A percentile compares a stretch with the other conserved stretches of the same genome.
phyloP scores from a whole-genome alignment of 345 rosid species.

The Rubroshorea leprosula region DNA sequence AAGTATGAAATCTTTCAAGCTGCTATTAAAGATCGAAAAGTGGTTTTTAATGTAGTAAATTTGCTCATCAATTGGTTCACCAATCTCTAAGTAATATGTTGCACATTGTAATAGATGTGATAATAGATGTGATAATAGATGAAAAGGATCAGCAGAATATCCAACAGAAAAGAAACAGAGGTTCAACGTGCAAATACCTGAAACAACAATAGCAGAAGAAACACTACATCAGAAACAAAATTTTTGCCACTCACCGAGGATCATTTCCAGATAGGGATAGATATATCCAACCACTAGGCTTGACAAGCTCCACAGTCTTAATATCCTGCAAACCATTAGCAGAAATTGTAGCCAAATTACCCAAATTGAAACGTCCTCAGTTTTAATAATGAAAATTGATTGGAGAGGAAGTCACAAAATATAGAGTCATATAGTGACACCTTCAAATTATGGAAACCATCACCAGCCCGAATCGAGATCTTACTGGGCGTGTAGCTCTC shows the following conservation, averaged over 20 bases:
- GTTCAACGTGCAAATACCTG: background rate
- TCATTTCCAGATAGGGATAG: slow-evolving; percentile 81
- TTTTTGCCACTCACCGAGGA: slow-evolving; percentile 49
- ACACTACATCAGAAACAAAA: background rate
- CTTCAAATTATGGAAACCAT: slow-evolving; percentile 94
- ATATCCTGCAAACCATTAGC: slow-evolving; percentile 52
- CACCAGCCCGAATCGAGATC: slow-evolving; percentile 81
- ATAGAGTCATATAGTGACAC: slow-evolving; percentile 32
- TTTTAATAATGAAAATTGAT: background rate
- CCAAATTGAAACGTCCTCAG: background rate
- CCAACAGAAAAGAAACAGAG: slow-evolving; percentile 4
- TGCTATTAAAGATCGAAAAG: no score
- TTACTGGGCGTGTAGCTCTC: slow-evolving; percentile 93
- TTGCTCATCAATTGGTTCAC: no score
- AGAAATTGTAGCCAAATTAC: background rate
- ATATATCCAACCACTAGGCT: slow-evolving; percentile 84
- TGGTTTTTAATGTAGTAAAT: no score
- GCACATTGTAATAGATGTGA: background rate
- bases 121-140: background rate
- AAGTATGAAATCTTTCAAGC: no score
- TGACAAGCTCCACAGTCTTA: slow-evolving; percentile 75
- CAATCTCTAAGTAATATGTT: no score
- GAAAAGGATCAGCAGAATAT: background rate
- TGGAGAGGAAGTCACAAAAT: background rate
- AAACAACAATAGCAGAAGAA: background rate